phyloP scores from a whole-genome alignment of 2,329 filamentous ascomycete species.

The Cladophialophora exuberans region DNA sequence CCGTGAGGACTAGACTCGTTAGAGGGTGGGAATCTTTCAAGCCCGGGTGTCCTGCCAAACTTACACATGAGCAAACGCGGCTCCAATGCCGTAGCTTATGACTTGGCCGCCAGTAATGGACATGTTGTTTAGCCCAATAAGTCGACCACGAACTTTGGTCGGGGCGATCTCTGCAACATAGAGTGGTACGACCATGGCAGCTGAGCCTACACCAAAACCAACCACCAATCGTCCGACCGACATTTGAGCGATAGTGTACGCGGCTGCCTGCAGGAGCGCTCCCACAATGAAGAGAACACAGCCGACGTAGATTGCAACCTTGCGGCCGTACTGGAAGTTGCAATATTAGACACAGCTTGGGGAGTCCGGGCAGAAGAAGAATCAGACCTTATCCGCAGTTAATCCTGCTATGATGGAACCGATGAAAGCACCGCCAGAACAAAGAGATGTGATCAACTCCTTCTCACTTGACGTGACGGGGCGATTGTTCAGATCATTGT shows the following conservation, averaged over 20 bases:
- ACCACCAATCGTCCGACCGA: conserved; percentile 50
- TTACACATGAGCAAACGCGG: conserved; percentile 65
- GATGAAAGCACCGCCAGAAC: conserved; percentile 60
- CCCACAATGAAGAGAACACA: conserved; percentile 50
- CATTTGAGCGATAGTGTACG: conserved; percentile 47
- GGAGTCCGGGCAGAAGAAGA: neutral
- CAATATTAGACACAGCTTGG: neutral
- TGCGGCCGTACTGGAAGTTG: conserved; percentile 45
- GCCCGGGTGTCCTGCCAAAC: neutral
- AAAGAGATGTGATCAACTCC: conserved; percentile 60
- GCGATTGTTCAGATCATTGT: conserved; percentile 55
- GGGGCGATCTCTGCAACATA: conserved; percentile 49
- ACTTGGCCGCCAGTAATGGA: conserved; percentile 89
- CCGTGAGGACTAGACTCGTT: neutral
- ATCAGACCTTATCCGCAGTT: conserved; percentile 52
- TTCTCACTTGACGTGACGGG: conserved; percentile 59
- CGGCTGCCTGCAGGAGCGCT: conserved; percentile 47
- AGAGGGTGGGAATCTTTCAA: neutral
- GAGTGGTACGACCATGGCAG: conserved; percentile 64
- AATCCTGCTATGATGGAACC: conserved; percentile 58
- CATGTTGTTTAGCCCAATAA: conserved; percentile 65
- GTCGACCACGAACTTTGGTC: conserved; percentile 52
- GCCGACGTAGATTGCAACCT: conserved; percentile 50
- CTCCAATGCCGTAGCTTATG: conserved; percentile 82
- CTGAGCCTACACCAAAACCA: conserved; percentile 51